phyloP scores from a whole-genome alignment of 2,329 filamentous ascomycete species.

The Dactylonectria estremocensis region DNA sequence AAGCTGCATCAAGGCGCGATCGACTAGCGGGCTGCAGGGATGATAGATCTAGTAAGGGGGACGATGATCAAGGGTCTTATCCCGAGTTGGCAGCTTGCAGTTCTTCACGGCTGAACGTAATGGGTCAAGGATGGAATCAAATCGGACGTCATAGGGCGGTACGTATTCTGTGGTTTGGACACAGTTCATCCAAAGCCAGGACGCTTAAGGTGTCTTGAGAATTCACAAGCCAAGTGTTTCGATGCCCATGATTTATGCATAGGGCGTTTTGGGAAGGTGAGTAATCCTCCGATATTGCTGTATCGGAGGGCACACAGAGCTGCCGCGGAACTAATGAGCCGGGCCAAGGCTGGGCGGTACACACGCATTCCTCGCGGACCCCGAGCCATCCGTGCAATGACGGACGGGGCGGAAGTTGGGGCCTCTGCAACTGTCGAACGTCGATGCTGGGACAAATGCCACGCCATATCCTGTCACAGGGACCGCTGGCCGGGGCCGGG shows the following conservation, averaged over 20 bases:
- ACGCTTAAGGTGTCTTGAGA: neutral
- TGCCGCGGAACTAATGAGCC: conserved; percentile 22
- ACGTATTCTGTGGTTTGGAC: conserved; percentile 1
- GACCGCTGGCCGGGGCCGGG: neutral
- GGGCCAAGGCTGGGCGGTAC: conserved; percentile 23
- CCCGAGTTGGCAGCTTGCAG: conserved; percentile 16
- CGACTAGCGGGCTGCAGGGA: neutral
- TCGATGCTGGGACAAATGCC: conserved; percentile 2
- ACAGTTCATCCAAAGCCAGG: neutral
- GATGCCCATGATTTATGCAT: neutral
- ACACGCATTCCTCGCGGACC: conserved; percentile 40
- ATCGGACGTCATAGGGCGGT: neutral
- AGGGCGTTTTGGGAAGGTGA: neutral
- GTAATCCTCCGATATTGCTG: neutral
- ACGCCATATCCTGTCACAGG: conserved; percentile 1
- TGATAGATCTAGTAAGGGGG: conserved; percentile 10
- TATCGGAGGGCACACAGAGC: conserved; percentile 2
- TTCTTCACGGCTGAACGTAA: neutral
- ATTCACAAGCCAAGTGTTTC: neutral
- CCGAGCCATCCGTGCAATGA: conserved; percentile 43
- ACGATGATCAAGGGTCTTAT: conserved; percentile 18
- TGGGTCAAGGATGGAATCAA: no score
- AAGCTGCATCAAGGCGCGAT: neutral
- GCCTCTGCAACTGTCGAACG: neutral
- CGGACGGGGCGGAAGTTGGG: conserved; percentile 26